phyloP scores from a whole-genome alignment of 352 stramenopile genomes.

The Phytophthora idaei region DNA sequence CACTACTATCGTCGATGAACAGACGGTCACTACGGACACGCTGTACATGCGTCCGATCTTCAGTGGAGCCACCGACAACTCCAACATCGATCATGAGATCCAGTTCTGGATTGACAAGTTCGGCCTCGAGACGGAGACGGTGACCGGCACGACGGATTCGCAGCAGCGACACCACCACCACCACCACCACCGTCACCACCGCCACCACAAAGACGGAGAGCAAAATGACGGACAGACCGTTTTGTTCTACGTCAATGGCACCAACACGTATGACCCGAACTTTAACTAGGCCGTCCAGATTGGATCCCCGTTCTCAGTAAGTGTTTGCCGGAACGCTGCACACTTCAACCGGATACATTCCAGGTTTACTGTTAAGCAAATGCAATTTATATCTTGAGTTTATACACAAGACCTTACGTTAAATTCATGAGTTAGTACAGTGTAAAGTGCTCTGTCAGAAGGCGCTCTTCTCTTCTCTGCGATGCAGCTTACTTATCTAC shows the following conservation, averaged over 20 bases:
- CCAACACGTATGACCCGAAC: conserved; percentile 29
- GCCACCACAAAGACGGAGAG: neutral
- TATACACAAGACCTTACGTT: neutral
- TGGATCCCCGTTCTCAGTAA: neutral
- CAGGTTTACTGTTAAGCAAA: neutral
- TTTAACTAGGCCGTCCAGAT: neutral
- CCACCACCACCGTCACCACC: conserved; percentile 14
- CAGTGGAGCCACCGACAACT: conserved; percentile 48
- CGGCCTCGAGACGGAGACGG: conserved; percentile 31
- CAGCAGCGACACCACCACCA: conserved; percentile 16
- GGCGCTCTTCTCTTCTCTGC: too few species aligned
- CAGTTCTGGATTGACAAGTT: conserved; percentile 58
- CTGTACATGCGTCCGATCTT: conserved; percentile 67
- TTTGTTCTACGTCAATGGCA: conserved; percentile 28
- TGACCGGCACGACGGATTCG: conserved; percentile 22
- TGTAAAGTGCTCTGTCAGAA: too few species aligned
- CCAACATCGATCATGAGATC: conserved; percentile 52
- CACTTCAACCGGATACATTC: neutral
- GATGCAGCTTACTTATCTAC: too few species aligned
- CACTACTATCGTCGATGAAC: conserved; percentile 45
- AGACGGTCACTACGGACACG: conserved; percentile 43
- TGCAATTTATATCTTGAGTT: neutral
- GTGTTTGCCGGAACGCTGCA: neutral
- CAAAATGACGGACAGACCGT: conserved; percentile 12
- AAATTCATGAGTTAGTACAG: too few species aligned